Base-by-base conservation (phyloP, 371 early-diverging fungal species). In the Mucor irregularis region DNA sequence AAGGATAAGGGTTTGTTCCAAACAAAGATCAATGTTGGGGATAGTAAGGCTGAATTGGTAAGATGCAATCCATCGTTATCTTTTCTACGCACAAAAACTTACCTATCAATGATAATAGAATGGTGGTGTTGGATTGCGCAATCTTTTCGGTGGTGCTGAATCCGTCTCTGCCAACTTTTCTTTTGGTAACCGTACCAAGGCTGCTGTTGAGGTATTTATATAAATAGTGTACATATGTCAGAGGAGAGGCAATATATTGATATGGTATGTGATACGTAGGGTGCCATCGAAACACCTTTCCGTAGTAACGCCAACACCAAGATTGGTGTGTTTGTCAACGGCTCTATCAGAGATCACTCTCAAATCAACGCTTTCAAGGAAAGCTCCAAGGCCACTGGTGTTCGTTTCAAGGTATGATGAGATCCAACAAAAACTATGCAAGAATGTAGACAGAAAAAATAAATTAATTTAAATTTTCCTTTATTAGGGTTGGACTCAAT, bases 61-160 rank as follows among this genome's bases (percentile, higher is more conserved):
- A 71, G 35, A 37, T n/a, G n/a, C n/a, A n/a, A n/a, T n/a, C n/a
- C n/a, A n/a, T n/a, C n/a, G n/a, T n/a, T n/a, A n/a, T n/a, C n/a
- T n/a, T n/a, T n/a, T n/a, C n/a, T n/a, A n/a, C n/a, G n/a, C n/a
- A n/a, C n/a, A n/a, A n/a, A n/a, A n/a, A n/a, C n/a, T n/a, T n/a
- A n/a, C n/a, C n/a, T n/a, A n/a, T n/a, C n/a, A n/a, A n/a, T n/a
- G n/a, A n/a, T n/a, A 10, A 29, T 69, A 83, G 84, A 77, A 69
- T 64, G 89, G 71, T 58, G 73, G 85, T 10, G 57, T 85, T 53
- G 74, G 73, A 19, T 53, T 87, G 28, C 76, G 89, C 57, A 94
- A 95, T 56, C 66, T 88, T 11, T 88, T 91, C 64, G 95, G 95
- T 28, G 88, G 85, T 38, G 95, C 87, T n/a, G 95, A 95, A 69